Percentiles rank a stretch among this genome's conserved stretches.
These are phyloP conservation scores for Lipomyces mesembrius DNA, from an alignment of 805 yeast genomes.

Conservation along the genomic window DNA sequence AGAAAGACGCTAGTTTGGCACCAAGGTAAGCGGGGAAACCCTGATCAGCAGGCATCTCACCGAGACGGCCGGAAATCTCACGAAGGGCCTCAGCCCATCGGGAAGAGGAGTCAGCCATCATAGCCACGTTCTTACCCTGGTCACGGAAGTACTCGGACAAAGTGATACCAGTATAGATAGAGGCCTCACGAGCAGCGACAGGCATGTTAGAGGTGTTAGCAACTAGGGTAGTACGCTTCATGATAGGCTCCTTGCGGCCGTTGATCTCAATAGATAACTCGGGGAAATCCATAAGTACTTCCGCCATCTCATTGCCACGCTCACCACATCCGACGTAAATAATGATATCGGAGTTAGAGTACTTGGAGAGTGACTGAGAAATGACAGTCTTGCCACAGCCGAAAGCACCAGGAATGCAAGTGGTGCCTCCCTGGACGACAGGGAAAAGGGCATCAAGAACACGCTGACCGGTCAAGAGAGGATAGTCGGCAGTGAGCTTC, in stretches of 20 bases:
- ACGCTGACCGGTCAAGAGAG: conserved; percentile 97
- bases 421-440: conserved; percentile 99
- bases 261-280: conserved; percentile 88
- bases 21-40: conserved; percentile 99
- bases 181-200: conserved; percentile 99
- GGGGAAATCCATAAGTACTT: conserved; percentile 99
- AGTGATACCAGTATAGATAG: conserved; percentile 98
- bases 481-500: conserved; percentile 90
- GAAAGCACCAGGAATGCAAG: conserved; percentile 99
- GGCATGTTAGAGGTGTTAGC: conserved; percentile 99
- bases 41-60: conserved; percentile 99
- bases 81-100: conserved; percentile 99
- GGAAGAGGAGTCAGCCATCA: conserved; percentile 99
- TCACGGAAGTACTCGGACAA: conserved; percentile 99
- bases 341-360: conserved; percentile 95
- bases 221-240: conserved; percentile 98
- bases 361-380: conserved; percentile 95
- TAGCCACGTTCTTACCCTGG: conserved; percentile 98
- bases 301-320: conserved; percentile 99
- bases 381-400: conserved; percentile 99
- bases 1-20: conserved; percentile 97
- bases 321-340: conserved; percentile 97
- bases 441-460: conserved; percentile 97
- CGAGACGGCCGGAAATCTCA: conserved; percentile 99
- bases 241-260: conserved; percentile 96